Evolutionary conservation across 306 rosid species (phyloP), one percentile per base, ranked within the genome.

Genomic region (Mucuna pruriens): DNA sequence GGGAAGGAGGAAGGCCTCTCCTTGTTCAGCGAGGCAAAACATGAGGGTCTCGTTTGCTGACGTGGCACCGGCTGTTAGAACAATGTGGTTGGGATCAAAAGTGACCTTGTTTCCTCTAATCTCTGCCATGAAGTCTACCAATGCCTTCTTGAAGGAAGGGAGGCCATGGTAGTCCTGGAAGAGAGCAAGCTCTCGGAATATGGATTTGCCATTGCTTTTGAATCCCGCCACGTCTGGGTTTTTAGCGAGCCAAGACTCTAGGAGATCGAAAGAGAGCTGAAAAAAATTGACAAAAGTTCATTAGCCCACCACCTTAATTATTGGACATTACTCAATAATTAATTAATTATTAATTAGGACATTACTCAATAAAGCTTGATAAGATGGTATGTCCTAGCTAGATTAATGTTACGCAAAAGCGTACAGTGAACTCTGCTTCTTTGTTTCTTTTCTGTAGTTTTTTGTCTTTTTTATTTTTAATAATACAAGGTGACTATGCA

Each of bases 101-200:
- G 84, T 84, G 10, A 91, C 89, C 33, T 79, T 89, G 91, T 90
- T 85, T 34, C 92, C 97, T 87, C 98, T 77, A 40, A 89, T 94
- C 79, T 90, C 92, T 0, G 92, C 87, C 98, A 94, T 94, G 90
- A 90, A 91, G 31, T 90, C 94, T 5, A 86, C 94, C 90, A 94
- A 79, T 42, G 94, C 92, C 71, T 85, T 90, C 82, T 95, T 95
- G 92, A 95, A 95, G 4, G 86, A 85, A 2, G 98, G 97, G 3
- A 95, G 88, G 48, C 99, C 99, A 49, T 90, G 97, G 71, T 93
- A 95, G 80, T 95, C 99, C 75, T 95, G 99, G 87, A 95, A 95
- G 57, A 95, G 93, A 77, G 99, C 99, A 0, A 95, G 94, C 78
- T 95, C 97, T 20, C 97, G 69, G 77, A 95, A 95, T 57, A 93